Conservation (phyloP, 2,329 filamentous ascomycete species). For the Fusarium pseudocircinatum region DNA sequence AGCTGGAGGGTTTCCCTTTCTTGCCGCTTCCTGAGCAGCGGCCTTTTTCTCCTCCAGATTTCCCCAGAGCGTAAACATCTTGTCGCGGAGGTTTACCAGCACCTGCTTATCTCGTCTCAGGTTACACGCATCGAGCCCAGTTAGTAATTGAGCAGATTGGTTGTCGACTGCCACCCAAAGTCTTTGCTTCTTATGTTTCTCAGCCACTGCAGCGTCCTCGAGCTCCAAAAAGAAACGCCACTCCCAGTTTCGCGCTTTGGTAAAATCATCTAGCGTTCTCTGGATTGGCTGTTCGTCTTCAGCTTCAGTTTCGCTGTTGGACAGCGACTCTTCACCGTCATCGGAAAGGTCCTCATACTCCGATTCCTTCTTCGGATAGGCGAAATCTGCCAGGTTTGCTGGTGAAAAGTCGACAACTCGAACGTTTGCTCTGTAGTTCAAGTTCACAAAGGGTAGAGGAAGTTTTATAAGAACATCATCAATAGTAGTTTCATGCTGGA, state of each 20-base stretch:
- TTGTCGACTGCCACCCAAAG: conserved; percentile 77
- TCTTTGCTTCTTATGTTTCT: conserved; percentile 51
- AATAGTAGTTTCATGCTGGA: conserved; percentile 55
- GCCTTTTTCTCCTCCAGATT: conserved; percentile 73
- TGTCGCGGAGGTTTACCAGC: conserved; percentile 69
- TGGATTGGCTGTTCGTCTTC: conserved; percentile 24
- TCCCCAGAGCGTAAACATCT: conserved; percentile 84
- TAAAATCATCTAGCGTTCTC: conserved; percentile 37
- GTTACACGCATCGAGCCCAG: conserved; percentile 59
- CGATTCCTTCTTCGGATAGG: conserved; percentile 54
- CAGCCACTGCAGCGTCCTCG: conserved; percentile 67
- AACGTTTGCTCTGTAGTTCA: conserved; percentile 73
- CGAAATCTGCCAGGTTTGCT: conserved; percentile 74
- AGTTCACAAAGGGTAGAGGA: conserved; percentile 77
- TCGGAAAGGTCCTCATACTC: conserved; percentile 64
- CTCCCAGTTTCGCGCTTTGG: conserved; percentile 66
- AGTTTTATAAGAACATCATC: conserved; percentile 50
- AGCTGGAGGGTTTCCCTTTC: conserved; percentile 48
- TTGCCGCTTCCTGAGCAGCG: conserved; percentile 38
- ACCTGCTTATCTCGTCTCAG: conserved; percentile 62
- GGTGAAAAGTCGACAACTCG: conserved; percentile 88
- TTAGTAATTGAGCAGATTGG: conserved; percentile 58
- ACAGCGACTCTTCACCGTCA: conserved; percentile 39
- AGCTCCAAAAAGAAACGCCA: conserved; percentile 86
- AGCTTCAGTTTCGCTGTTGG: conserved; percentile 19